Base-by-base conservation (phyloP, 2,329 filamentous ascomycete species). In the Trichoderma koningiopsis region DNA sequence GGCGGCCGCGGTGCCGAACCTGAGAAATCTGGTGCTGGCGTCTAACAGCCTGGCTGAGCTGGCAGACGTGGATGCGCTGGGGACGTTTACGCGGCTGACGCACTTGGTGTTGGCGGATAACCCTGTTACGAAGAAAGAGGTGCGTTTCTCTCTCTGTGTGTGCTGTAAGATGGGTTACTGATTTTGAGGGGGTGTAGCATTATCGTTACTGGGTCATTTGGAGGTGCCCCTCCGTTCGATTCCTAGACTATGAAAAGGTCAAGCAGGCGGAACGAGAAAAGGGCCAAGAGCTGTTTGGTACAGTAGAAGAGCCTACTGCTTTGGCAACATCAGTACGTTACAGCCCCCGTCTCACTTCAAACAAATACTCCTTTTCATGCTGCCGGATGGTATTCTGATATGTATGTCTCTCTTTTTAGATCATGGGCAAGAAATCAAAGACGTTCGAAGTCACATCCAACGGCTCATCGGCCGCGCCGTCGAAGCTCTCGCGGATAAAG, bases 201-300 rank as follows among this genome's bases (percentile, higher is more conserved):
- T 99, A 98, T 83, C 91, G 96, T 65, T 91, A 91, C 79, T 99
- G 93, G 91, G 84, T 97, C 33, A 87, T 99, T 71, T 97, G 92
- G 91, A 88, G 91, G 72, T 93, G 92, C 78, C 94, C 93, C 0
- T 87, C 86, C 5, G 89, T 99, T 55, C 90, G 95, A 56, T 98
- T 97, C 81, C 86, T 99, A 60, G 96, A 99, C 81, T 97, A 93
- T 79, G 86, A 89, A 74, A 97, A 97, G 81, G 94, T 99, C 61
- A 96, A 93, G 81, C 89, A 96, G 72, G 89, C 87, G 0, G 96
- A 99, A 85, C 89, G 94, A 56, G 83, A 88, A 72, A 87, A 89
- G 74, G 93, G 93, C 0, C 85, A 82, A 22, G 91, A 95, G 79
- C 84, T 99, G 2, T 98, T 98, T 76, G 96, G 96, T 63, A 93